Evolutionary conservation across 179 eudicot genomes (phyloP), one percentile per base, ranked within the genome.

Genomic region (Camellia oleifera): DNA sequence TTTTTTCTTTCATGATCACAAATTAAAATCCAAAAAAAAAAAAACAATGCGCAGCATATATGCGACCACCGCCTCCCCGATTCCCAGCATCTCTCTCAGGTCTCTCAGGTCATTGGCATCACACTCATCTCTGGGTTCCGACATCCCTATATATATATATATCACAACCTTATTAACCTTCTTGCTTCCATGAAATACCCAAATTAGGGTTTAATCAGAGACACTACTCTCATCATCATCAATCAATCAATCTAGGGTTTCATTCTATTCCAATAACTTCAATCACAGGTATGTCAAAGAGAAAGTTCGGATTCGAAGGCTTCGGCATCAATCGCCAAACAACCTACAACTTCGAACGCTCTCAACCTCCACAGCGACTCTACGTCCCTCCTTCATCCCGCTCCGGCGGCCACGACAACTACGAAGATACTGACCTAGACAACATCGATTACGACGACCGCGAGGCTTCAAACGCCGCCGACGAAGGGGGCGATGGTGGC

Each of bases 291-390:
- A 94, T 94, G 98, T 94, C 97, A 52, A 94, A 95, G 85, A 89
- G 99, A 71, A 95, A 95, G 85, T 92, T 92, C 77, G 95, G 97
- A 13, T 93, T 95, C 86, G 96, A 92, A 85, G 99, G 99, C 9
- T 95, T 95, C 85, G 96, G 96, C 80, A 92, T 95, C 80, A 94
- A 88, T 70, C 92, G 94, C 44, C 98, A 92, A 84, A 74, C 90
- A 14, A 90, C 93, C 4, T 95, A 91, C 92, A 86, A 89, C 84
- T 95, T 94, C 93, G 95, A 91, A 72, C 84, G 92, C 48, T 88
- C 97, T 8, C 89, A 88, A 63, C 84, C 88, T 13, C 93, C 93
- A 0, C 94, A 83, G 69, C 90, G 90, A 1, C 91, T 91, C 74
- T 92, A 87, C 82, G 90, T 89, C 13, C 97, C 97, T 4, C 95